These are phyloP conservation scores for Suillus subalutaceus DNA, from an alignment of 768 basidiomycete genomes.

Conservation along the genomic window DNA sequence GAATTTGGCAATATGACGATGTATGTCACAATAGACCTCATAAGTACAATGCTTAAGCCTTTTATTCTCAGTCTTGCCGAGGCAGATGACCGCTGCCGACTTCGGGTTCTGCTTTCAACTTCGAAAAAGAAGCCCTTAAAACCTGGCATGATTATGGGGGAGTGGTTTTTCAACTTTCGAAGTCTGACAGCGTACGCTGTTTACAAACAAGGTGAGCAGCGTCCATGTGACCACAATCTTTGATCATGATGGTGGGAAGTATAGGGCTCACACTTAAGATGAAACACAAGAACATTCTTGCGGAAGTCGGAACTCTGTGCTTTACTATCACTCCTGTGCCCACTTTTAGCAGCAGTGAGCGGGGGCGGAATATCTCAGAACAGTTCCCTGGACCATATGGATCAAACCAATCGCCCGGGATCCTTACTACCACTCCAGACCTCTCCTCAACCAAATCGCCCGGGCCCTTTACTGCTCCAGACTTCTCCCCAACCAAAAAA, in stretches of 20 bases:
- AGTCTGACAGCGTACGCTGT: neutral
- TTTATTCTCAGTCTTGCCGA: neutral
- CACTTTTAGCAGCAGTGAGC: neutral
- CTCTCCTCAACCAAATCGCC: neutral
- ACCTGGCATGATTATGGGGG: neutral
- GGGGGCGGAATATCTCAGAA: neutral
- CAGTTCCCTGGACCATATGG: neutral
- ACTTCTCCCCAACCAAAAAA: neutral
- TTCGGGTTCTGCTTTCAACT: neutral
- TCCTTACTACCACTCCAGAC: too few species aligned
- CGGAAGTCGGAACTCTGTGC: neutral
- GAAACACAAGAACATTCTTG: too few species aligned
- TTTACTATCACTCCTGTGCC: neutral
- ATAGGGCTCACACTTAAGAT: neutral
- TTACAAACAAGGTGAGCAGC: neutral
- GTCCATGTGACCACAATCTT: neutral
- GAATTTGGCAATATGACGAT: neutral
- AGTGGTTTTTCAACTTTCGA: neutral
- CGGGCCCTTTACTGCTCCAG: neutral
- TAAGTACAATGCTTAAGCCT: neutral
- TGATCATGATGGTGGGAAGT: neutral
- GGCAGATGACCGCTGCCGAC: neutral
- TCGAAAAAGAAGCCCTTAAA: neutral
- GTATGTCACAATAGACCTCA: neutral
- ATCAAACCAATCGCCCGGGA: neutral